These are phyloP conservation scores for Nicotiana undulata DNA, from an alignment of 257 asterid species.

Conservation along the genomic window DNA sequence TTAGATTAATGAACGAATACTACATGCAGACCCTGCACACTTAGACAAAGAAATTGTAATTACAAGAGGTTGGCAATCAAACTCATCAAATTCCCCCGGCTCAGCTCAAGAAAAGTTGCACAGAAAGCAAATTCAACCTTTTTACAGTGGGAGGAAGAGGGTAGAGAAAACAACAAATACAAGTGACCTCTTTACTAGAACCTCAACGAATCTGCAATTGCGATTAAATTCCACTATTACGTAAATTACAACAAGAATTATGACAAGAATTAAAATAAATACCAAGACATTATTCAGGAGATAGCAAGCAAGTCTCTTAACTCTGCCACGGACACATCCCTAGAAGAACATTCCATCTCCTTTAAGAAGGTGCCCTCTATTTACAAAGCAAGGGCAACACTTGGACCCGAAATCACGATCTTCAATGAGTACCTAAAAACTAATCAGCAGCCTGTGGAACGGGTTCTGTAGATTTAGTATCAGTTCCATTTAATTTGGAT, in stretches of 20 bases:
- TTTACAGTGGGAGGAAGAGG: slow-evolving; percentile 8
- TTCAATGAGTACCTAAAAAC: slow-evolving; percentile 14
- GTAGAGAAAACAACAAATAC: background rate
- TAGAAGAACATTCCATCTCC: slow-evolving; percentile 18
- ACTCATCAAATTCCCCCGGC: slow-evolving; percentile 1
- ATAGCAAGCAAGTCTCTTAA: slow-evolving; percentile 16
- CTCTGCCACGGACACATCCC: slow-evolving; percentile 20
- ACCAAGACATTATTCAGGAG: slow-evolving; percentile 26
- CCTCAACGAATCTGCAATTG: background rate
- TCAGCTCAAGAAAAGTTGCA: slow-evolving; percentile 12
- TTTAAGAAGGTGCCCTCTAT: slow-evolving; percentile 25
- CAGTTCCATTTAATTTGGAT: slow-evolving; percentile 28
- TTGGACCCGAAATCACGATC: slow-evolving; percentile 21
- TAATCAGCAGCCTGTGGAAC: slow-evolving; percentile 20
- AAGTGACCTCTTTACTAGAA: background rate
- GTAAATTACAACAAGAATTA: background rate
- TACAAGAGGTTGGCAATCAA: slow-evolving; percentile 2
- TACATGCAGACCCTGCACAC: background rate
- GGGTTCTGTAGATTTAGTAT: slow-evolving; percentile 28
- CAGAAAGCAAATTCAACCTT: slow-evolving; percentile 5
- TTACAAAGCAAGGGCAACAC: slow-evolving; percentile 32
- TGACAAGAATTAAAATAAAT: slow-evolving; percentile 14
- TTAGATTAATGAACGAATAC: slow-evolving; percentile 3
- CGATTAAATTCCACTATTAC: background rate
- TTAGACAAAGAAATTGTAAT: background rate